A percentile compares a stretch with the other conserved stretches of the same genome.
Conservation (phyloP, 345 rosid genomes). For the Adansonia digitata region DNA sequence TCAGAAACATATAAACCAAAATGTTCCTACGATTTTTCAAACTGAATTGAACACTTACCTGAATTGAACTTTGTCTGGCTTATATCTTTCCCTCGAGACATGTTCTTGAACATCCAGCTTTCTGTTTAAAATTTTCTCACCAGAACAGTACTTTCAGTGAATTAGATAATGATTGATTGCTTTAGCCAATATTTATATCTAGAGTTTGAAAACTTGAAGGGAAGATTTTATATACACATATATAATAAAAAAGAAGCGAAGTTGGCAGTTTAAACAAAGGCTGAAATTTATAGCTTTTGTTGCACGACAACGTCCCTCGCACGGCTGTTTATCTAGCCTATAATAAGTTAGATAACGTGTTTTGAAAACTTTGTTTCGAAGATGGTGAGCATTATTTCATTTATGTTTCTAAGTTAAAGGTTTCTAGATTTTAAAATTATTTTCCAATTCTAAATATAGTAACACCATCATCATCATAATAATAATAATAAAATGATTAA, state of each 20-base stretch:
- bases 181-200: not conserved
- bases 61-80: not conserved
- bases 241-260: conserved; percentile 17
- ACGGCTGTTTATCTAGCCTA: conserved; percentile 36
- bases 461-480: too few relatives aligned
- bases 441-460: too few relatives aligned
- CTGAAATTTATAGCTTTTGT: conserved; percentile 28
- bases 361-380: not conserved
- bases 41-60: conserved; percentile 5
- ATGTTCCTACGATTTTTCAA: not conserved
- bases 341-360: not conserved
- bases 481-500: too few relatives aligned
- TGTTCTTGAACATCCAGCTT: not conserved
- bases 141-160: not conserved
- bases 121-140: not conserved
- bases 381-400: not conserved
- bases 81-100: not conserved
- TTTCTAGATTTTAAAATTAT: not conserved
- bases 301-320: conserved; percentile 40
- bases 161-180: not conserved
- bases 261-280: conserved; percentile 13
- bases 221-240: not conserved
- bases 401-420: not conserved
- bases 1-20: not conserved
- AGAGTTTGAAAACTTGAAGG: conserved; percentile 15